These are phyloP conservation scores for Podaxis mareebaensis DNA, from an alignment of 768 basidiomycete genomes.

Conservation along the genomic window DNA sequence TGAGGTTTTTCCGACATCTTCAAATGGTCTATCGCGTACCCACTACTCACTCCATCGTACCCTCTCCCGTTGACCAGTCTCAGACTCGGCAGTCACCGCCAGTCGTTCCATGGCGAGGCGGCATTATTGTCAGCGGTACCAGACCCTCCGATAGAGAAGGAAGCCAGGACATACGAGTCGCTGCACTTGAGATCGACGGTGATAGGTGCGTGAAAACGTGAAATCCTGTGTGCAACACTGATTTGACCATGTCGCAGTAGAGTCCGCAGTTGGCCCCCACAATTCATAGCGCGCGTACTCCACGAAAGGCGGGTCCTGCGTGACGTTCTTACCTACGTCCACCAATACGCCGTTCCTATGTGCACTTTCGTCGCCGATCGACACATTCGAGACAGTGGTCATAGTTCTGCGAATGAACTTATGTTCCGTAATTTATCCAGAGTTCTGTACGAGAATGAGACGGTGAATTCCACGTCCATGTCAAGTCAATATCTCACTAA, in stretches of 20 bases:
- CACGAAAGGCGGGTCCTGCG: slow-evolving; percentile 42
- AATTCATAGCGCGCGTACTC: slow-evolving; percentile 44
- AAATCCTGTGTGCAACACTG: slow-evolving; percentile 22
- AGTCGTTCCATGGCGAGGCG: slow-evolving; percentile 58
- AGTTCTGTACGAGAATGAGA: slow-evolving; percentile 50
- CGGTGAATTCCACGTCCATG: slow-evolving; percentile 37
- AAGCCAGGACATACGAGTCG: slow-evolving; percentile 56
- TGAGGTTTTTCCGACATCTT: slow-evolving; percentile 33
- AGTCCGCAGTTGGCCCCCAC: slow-evolving; percentile 57
- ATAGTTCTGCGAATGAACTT: slow-evolving; percentile 50
- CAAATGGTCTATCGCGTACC: slow-evolving; percentile 65
- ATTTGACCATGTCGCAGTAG: slow-evolving; percentile 39
- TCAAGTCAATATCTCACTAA: not conserved
- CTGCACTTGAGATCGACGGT: slow-evolving; percentile 71
- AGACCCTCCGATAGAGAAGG: slow-evolving; percentile 45
- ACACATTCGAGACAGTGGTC: slow-evolving; percentile 44
- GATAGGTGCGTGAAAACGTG: slow-evolving; percentile 52
- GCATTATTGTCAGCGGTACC: slow-evolving; percentile 51
- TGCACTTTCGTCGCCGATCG: slow-evolving; percentile 68
- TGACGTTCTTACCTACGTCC: slow-evolving; percentile 55
- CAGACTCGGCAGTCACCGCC: slow-evolving; percentile 23
- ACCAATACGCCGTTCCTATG: slow-evolving; percentile 45
- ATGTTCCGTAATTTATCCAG: slow-evolving; percentile 57
- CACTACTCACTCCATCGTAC: slow-evolving; percentile 59
- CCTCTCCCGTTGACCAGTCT: slow-evolving; percentile 50